Percentiles rank a stretch among this genome's conserved stretches.
These are phyloP conservation scores for Orbilia oligospora DNA, from an alignment of 2,329 filamentous ascomycete species.

Conservation along the genomic window DNA sequence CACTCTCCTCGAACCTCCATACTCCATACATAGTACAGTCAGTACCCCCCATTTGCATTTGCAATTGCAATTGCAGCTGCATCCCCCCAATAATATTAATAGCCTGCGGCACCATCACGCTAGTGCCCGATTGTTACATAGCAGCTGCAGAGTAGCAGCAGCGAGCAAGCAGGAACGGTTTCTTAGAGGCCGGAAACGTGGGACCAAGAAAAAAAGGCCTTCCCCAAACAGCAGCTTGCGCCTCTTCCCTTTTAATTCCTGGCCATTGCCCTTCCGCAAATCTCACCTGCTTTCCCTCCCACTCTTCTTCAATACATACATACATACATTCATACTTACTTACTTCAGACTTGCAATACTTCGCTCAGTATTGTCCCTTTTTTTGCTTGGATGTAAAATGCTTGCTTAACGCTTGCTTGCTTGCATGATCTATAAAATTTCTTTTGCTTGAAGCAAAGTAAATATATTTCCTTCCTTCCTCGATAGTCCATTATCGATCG, in stretches of 20 bases:
- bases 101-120: constrained; percentile 42
- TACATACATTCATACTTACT: no score
- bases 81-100: constrained; percentile 60
- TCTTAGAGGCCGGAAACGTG: constrained; percentile 53
- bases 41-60: neutral
- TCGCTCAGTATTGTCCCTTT: no score
- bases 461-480: constrained; percentile 53
- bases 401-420: neutral
- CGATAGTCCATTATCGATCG: constrained; percentile 49
- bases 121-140: constrained; percentile 24
- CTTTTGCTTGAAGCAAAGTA: constrained; percentile 6
- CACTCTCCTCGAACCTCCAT: constrained; percentile 31
- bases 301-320: constrained; percentile 33
- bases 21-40: constrained; percentile 4
- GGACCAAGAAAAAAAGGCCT: constrained; percentile 49
- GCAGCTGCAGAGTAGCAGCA: constrained; percentile 47
- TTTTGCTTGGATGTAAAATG: no score
- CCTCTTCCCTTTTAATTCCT: constrained; percentile 61
- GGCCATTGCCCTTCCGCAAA: constrained; percentile 52
- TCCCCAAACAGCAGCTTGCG: constrained; percentile 59
- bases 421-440: constrained; percentile 12
- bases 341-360: constrained; percentile 36
- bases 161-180: constrained; percentile 44
- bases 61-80: no score
- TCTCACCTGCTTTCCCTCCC: constrained; percentile 59